Base-by-base conservation (phyloP, 805 yeast genomes). In the Kluyveromyces dobzhanskii region DNA sequence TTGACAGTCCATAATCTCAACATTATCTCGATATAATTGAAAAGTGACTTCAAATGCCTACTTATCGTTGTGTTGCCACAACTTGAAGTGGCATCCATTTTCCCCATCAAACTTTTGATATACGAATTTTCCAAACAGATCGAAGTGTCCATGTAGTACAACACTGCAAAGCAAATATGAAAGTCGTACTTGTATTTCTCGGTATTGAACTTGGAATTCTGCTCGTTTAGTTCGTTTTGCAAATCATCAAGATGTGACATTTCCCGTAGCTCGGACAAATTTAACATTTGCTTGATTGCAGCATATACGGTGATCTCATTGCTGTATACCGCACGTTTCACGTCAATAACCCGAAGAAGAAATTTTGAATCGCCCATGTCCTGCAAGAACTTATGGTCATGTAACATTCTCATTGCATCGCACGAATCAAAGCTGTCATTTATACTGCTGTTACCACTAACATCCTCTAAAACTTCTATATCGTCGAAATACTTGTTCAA, bases 81-180 rank as follows among this genome's bases (percentile, higher is more conserved):
- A n/a, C 19, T 21, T 9, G 21, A 10, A 14, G 17, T 2, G 12
- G n/a, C 16, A 16, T 17, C 28, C 10, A 10, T 12, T 14, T 30
- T 31, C 3, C 17, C 18, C 16, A 13, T 25, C 30, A 31, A 31
- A 31, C 27, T 24, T 25, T 13, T 25, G 31, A 37, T 19, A 18
- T 29, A 24, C 11, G 40, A 37, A 7, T 31, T 30, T 25, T 37
- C 33, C 17, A 37, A 26, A 16, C 29, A 21, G n/a, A 37, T 30
- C 31, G 31, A 17, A 4, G 40, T 23, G 12, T 37, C 40, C 35
- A 37, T 19, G 35, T 30, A 37, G 35, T 37, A 37, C 18, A 37
- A 32, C n/a, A 31, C 12, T 9, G 30, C 17, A 25, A 37, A 31
- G 8, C 33, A 31, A 9, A 25, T 14, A 17, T 23, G 29, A 17